Evolutionary conservation across 345 rosid species (phyloP), one percentile per base, ranked within the genome.

Genomic region (Hibiscus mutabilis): DNA sequence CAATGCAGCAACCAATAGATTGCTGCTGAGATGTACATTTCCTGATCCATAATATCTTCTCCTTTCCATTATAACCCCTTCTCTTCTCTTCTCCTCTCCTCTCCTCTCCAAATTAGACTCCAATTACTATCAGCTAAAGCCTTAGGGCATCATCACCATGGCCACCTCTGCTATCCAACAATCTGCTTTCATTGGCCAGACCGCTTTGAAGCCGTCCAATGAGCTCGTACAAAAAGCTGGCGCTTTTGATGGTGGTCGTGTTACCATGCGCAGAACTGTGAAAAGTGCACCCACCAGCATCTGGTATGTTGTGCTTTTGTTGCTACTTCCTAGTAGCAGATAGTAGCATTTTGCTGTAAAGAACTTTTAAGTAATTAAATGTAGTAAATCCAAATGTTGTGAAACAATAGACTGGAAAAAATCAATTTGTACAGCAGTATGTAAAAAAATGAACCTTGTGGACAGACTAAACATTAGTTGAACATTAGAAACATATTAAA

Each of bases 1-100:
- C 75, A 73, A 66, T 75, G 15, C 72, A 37, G 0, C 15, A 22
- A 62, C 88, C 94, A 89, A 89, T 89, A 19, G 71, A 49, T 72
- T 27, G 12, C 44, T 61, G 70, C 80, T 78, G 85, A 83, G 72
- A 75, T 87, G 88, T 68, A 72, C 72, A 84, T 84, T 55, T 77
- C 82, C 85, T 83, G 53, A 89, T 82, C 86, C 75, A 73, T 70
- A 73, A 16, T 69, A 35, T 70, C 80, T 66, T 75, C 74, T 49
- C 25, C 13, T 47, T 64, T 53, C 59, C 74, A 60, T 63, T 84
- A 84, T 85, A 87, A 79, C 52, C 5, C 52, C n/a, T 46, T 15
- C 14, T 10, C 60, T 21, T 56, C 14, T 19, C 10, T 6, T 19
- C 58, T 18, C 8, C 25, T 1, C 19, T 6, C 11, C 58, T n/a